phyloP scores from a whole-genome alignment of 176 grass and related monocot genomes.

The Eragrostis nindensis region DNA sequence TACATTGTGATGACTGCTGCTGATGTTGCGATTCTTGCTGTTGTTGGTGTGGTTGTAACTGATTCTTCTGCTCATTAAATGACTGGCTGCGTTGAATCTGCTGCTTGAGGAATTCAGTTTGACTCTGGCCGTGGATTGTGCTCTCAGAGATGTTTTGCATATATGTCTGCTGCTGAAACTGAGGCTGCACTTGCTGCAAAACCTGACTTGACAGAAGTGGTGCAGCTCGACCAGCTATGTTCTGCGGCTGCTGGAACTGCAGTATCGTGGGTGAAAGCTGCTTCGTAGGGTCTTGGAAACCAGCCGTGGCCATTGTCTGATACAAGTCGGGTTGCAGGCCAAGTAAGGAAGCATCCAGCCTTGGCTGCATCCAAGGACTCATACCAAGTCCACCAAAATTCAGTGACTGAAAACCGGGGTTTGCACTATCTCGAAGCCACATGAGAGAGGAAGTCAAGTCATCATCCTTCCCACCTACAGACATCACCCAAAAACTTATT shows the following conservation, averaged over 20 bases:
- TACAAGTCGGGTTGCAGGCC: conserved; percentile 77
- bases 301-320: conserved; percentile 59
- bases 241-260: conserved; percentile 86
- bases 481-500: conserved; percentile 25
- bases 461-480: conserved; percentile 91
- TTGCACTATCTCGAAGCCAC: conserved; percentile 85
- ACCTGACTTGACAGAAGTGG: conserved; percentile 66
- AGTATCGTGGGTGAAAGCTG: conserved; percentile 68
- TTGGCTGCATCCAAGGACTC: conserved; percentile 83
- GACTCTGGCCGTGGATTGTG: conserved; percentile 61
- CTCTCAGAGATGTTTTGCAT: conserved; percentile 55
- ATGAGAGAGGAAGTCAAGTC: conserved; percentile 86
- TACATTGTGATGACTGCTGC: conserved; percentile 54
- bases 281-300: conserved; percentile 65
- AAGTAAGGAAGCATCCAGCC: conserved; percentile 65
- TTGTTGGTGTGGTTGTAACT: conserved; percentile 45
- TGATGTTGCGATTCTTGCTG: conserved; percentile 51
- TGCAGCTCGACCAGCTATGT: conserved; percentile 47
- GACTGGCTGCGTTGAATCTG: conserved; percentile 53
- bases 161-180: conserved; percentile 66
- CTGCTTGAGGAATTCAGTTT: conserved; percentile 67
- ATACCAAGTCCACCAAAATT: conserved; percentile 79
- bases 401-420: conserved; percentile 76
- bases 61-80: conserved; percentile 63
- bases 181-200: conserved; percentile 65